Evolutionary conservation across 305 asterid species (phyloP).

Genomic region (Fraxinus angustifolia): DNA sequence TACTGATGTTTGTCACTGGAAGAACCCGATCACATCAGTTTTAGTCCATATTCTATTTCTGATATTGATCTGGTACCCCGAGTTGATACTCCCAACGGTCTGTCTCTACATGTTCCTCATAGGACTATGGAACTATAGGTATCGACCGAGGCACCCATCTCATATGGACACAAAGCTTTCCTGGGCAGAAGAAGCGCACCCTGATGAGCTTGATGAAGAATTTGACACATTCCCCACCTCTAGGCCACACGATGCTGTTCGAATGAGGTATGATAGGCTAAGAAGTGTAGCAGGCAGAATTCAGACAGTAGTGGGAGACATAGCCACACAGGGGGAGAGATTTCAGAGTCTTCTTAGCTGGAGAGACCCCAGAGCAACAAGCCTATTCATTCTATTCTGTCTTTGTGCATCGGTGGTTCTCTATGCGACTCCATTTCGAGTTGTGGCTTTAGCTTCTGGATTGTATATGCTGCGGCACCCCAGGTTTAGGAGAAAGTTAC

Average conservation of each 20-base stretch:
- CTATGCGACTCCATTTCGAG: constrained; percentile 43
- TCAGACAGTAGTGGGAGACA: constrained; percentile 51
- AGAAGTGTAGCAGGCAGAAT: constrained; percentile 57
- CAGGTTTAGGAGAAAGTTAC: constrained; percentile 47
- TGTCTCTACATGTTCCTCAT: constrained; percentile 54
- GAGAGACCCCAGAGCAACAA: constrained; percentile 57
- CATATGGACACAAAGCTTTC: constrained; percentile 59
- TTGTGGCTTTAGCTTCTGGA: constrained; percentile 37
- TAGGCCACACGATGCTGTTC: constrained; percentile 33
- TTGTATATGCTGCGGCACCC: constrained; percentile 46
- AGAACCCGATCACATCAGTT: constrained; percentile 47
- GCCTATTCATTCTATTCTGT: constrained; percentile 43
- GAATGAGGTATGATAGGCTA: constrained; percentile 54
- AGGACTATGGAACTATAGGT: constrained; percentile 56
- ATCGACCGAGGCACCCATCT: constrained; percentile 52
- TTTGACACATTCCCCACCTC: constrained; percentile 58
- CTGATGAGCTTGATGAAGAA: constrained; percentile 60
- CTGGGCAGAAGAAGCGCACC: constrained; percentile 51
- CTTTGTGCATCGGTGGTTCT: constrained; percentile 43
- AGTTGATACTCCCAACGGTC: constrained; percentile 49
- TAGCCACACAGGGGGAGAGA: constrained; percentile 59
- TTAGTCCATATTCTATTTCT: constrained; percentile 48
- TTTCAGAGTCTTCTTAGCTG: constrained; percentile 40
- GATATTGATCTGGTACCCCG: constrained; percentile 50
- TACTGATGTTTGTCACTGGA: constrained; percentile 47